Percentiles rank a stretch among this genome's conserved stretches.
phyloP scores from a whole-genome alignment of 2,329 filamentous ascomycete genomes.

The Colletotrichum sp. region DNA sequence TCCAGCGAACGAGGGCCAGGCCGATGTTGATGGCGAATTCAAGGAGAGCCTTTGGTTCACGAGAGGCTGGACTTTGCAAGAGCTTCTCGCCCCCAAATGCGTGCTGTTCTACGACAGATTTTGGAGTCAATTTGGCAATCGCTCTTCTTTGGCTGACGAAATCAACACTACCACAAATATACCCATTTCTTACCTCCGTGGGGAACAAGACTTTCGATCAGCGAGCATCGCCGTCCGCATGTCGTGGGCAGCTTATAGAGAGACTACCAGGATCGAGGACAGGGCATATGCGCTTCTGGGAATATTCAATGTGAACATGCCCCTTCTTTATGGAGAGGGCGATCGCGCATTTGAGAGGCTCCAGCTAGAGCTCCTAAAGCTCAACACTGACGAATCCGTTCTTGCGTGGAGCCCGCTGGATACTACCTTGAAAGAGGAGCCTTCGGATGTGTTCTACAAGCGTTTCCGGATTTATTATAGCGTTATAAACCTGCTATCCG shows the following conservation, averaged over 20 bases:
- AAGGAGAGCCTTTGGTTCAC: conserved; percentile 24
- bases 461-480: not conserved
- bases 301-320: conserved; percentile 30
- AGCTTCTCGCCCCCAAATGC: conserved; percentile 25
- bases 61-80: conserved; percentile 28
- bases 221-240: conserved; percentile 25
- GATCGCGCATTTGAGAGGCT: conserved; percentile 25
- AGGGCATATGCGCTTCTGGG: conserved; percentile 31
- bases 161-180: conserved; percentile 30
- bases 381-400: conserved; percentile 17
- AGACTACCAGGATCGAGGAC: conserved; percentile 28
- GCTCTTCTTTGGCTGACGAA: conserved; percentile 23
- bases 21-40: not conserved
- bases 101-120: conserved; percentile 24
- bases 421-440: conserved; percentile 17
- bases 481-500: not conserved
- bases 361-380: conserved; percentile 26
- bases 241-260: conserved; percentile 29
- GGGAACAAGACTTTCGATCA: not conserved
- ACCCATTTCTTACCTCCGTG: not conserved
- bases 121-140: conserved; percentile 16
- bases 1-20: not conserved
- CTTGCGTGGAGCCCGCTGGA: conserved; percentile 16
- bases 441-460: not conserved
- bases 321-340: conserved; percentile 32